Base-by-base conservation (phyloP, 129 eudicot species). In the Chrysanthemum lavandulifolium region DNA sequence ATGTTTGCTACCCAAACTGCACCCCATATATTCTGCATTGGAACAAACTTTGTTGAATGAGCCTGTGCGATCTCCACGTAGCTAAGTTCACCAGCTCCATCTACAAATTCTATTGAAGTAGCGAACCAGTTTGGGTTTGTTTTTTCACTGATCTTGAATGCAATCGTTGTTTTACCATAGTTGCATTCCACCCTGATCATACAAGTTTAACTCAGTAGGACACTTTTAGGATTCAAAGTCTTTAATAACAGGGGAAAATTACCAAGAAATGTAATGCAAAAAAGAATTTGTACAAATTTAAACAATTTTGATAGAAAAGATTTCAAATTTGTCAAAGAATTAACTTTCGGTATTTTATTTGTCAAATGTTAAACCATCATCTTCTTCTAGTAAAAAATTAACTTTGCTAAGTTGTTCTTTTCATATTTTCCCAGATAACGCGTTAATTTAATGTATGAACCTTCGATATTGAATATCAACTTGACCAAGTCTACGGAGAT, bases 61-160 rank as follows among this genome's bases (percentile, higher is more conserved):
- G 67, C 67, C 0, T 75, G 51, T n/a, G 64, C 67, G 7, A 88
- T 78, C 70, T 83, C 88, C 15, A 83, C 83, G 8, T 43, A 65
- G 5, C 9, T 16, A 11, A 85, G 83, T 23, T 73, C 78, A 10
- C 88, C 91, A 47, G 81, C 84, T 61, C 76, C 73, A 25, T 76
- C 56, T 8, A 1, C 76, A 65, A 55, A 79, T 49, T 83, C 84
- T 0, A 88, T 65, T 3, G 69, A 73, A 2, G 71, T 23, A 0
- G 88, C 82, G 10, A 88, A 83, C 72, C 79, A 88, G 80, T 78
- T 27, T 0, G 77, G 74, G 80, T 81, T 88, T 55, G 82, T 33
- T 13, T 62, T 70, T 1, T 63, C 10, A 31, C 67, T 83, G 8
- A 85, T 76, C 70, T 80, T 76, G 65, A 86, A 83, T 2, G 84